phyloP scores from a whole-genome alignment of 2,329 filamentous ascomycete genomes.

The Monosporascus sp. region DNA sequence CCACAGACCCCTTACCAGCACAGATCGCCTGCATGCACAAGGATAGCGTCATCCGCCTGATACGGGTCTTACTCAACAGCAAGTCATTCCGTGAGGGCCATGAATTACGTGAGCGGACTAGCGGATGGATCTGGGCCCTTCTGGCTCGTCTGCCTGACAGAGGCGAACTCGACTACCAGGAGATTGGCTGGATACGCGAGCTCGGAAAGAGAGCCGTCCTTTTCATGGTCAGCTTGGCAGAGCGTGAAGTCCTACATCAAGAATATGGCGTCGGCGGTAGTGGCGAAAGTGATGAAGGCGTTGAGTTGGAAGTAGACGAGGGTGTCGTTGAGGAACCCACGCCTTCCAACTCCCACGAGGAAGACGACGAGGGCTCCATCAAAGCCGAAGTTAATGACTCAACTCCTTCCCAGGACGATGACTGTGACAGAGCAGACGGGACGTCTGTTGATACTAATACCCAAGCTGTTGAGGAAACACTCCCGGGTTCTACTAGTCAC shows the following conservation, averaged over 20 bases:
- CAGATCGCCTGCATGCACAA: conserved; percentile 64
- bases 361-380: conserved; percentile 21
- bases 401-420: conserved; percentile 20
- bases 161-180: conserved; percentile 69
- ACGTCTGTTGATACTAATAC: not conserved
- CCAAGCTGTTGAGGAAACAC: not conserved
- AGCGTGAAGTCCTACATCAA: conserved; percentile 45
- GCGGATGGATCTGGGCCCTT: conserved; percentile 81
- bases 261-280: conserved; percentile 32
- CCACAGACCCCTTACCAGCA: conserved; percentile 51
- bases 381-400: conserved; percentile 31
- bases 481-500: not conserved
- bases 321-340: conserved; percentile 41
- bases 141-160: conserved; percentile 69
- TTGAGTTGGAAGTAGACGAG: conserved; percentile 37
- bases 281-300: conserved; percentile 29
- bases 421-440: not conserved
- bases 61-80: conserved; percentile 62
- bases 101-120: conserved; percentile 60
- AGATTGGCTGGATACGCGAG: conserved; percentile 72
- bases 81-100: conserved; percentile 58
- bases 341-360: conserved; percentile 22
- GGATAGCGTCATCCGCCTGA: conserved; percentile 58
- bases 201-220: conserved; percentile 71
- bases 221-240: conserved; percentile 49